Conservation (phyloP, 257 asterid species). For the Ophiorrhiza pumila region DNA sequence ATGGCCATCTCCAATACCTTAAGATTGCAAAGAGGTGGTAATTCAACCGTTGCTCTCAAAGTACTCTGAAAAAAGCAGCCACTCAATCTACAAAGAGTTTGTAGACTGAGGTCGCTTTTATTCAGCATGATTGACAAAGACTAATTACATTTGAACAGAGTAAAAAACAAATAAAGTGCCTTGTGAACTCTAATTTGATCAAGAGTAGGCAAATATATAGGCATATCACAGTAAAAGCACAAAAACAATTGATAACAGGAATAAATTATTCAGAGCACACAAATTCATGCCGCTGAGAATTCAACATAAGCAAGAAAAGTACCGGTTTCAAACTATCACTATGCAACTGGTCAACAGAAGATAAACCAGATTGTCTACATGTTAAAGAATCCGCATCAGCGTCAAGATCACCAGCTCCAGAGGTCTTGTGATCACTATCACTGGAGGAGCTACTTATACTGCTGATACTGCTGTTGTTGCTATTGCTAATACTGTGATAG, state of each 20-base stretch:
- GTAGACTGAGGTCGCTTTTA: neutral
- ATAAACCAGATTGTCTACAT: slow-evolving; percentile 85
- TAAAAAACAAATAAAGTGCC: neutral
- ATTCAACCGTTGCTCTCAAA: neutral
- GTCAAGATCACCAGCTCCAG: slow-evolving; percentile 85
- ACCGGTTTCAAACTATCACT: slow-evolving; percentile 63
- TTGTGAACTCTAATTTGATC: neutral
- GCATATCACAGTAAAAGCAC: neutral
- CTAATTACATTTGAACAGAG: neutral
- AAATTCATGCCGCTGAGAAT: slow-evolving; percentile 1
- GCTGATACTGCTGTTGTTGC: slow-evolving; percentile 86
- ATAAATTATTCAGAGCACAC: slow-evolving; percentile 1
- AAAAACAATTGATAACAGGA: neutral
- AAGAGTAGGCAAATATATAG: neutral
- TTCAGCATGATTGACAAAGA: neutral
- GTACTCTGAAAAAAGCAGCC: neutral
- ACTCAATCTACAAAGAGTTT: neutral
- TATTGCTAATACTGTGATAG: slow-evolving; percentile 83
- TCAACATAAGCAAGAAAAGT: slow-evolving; percentile 14
- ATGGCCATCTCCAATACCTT: neutral
- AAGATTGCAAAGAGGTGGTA: neutral
- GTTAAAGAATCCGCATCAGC: slow-evolving; percentile 95
- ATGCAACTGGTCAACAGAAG: slow-evolving; percentile 65
- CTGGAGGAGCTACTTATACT: slow-evolving; percentile 88
- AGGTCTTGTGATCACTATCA: slow-evolving; percentile 70